phyloP scores from a whole-genome alignment of 345 rosid genomes.

The Barbarea vulgaris region DNA sequence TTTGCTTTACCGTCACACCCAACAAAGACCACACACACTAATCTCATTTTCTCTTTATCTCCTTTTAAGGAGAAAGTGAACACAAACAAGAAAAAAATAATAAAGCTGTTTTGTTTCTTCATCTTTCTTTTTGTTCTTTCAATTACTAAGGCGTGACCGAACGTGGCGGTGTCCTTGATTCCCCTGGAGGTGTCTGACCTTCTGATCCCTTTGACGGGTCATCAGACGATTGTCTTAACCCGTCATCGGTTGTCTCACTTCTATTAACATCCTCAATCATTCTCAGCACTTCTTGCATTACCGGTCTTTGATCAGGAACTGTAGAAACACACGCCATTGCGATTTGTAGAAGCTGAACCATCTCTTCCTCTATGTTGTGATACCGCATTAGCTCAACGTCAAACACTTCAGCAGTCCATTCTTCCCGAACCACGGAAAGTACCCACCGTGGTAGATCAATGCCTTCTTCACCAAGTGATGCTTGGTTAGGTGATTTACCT shows the following conservation, averaged over 20 bases:
- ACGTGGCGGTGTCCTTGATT: constrained; percentile 67
- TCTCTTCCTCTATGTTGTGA: constrained; percentile 93
- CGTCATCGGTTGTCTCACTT: constrained; percentile 74
- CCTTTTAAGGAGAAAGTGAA: constrained; percentile 36
- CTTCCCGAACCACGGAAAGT: constrained; percentile 94
- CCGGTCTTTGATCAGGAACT: constrained; percentile 90
- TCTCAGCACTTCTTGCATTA: constrained; percentile 77
- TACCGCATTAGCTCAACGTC: constrained; percentile 92
- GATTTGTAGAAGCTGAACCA: constrained; percentile 94
- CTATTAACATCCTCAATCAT: constrained; percentile 94
- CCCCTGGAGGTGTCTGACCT: constrained; percentile 80
- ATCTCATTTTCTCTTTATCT: constrained; percentile 38
- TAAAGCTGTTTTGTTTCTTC: constrained; percentile 28
- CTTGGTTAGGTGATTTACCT: constrained; percentile 94
- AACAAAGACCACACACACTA: constrained; percentile 37
- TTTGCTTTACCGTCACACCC: constrained; percentile 37
- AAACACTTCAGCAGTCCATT: constrained; percentile 98
- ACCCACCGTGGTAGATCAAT: constrained; percentile 98
- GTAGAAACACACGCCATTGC: constrained; percentile 91
- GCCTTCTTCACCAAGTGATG: constrained; percentile 94
- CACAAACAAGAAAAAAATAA: constrained; percentile 1
- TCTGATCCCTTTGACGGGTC: constrained; percentile 97
- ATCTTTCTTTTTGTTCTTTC: constrained; percentile 6
- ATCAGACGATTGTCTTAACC: constrained; percentile 86
- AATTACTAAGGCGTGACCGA: constrained; percentile 54